A percentile compares a stretch with the other conserved stretches of the same genome.
Evolutionary conservation across 78 protist genomes (phyloP).

Genomic region (Acrasis kona): DNA sequence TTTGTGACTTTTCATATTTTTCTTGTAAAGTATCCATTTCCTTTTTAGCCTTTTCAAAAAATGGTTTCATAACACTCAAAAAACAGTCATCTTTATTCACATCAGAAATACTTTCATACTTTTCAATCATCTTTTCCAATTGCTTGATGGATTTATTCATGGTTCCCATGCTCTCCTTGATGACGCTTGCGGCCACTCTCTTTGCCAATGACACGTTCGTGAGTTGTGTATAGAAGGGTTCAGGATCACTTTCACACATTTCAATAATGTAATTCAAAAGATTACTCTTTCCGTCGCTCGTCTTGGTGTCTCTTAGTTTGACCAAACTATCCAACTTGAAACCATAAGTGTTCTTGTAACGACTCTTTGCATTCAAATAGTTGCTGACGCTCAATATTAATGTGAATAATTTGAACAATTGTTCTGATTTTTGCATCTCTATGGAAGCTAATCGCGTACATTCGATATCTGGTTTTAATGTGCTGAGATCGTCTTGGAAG

Average conservation of each 20-base stretch:
- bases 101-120: not conserved
- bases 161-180: not conserved
- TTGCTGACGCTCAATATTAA: conserved; percentile 42
- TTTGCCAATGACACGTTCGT: not conserved
- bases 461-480: not conserved
- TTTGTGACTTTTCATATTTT: not conserved
- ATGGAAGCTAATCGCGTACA: not conserved
- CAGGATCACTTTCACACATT: conserved; percentile 22
- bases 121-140: not conserved
- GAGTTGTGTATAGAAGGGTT: not conserved
- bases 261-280: conserved; percentile 30
- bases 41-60: not conserved
- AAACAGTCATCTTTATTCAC: not conserved
- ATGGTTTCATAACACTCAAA: not conserved
- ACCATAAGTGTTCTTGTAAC: conserved; percentile 48
- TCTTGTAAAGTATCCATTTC: not conserved
- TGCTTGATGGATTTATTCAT: not conserved
- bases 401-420: not conserved
- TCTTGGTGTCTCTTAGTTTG: conserved; percentile 46
- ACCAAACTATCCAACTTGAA: conserved; percentile 39
- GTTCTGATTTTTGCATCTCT: not conserved
- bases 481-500: not conserved
- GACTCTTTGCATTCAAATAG: conserved; percentile 41
- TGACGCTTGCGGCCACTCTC: not conserved
- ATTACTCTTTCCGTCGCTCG: conserved; percentile 27